Base-by-base conservation (phyloP, 495 filamentous ascomycete species). In the Podospora pseudocomata region DNA sequence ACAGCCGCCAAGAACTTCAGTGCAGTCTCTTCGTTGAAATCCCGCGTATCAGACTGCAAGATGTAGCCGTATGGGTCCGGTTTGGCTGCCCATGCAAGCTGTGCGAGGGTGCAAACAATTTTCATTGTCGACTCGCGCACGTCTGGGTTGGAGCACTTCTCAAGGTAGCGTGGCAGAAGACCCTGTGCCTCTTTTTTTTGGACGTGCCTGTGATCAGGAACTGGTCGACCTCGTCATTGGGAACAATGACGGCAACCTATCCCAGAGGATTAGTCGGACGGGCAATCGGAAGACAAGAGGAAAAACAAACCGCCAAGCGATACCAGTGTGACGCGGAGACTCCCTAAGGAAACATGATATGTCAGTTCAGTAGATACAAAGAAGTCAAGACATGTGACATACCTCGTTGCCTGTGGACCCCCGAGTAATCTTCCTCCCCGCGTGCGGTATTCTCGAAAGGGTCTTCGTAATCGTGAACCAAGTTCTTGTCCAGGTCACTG, bases 321-420 rank as follows among this genome's bases (percentile, higher is more conserved):
- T 79, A 84, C 66, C 74, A 74, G 34, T 80, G 80, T 32, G 72
- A 79, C 23, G 72, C 63, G 18, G 60, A 34, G n/a, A 71, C 66
- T 32, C 73, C 70, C 71, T 75, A 27, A 4, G 67, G 71, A 23
- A 2, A 23, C 23, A 30, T 18, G 30, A 32, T 3, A 16, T 5
- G 15, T n/a, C 2, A 56, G 53, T 61, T 59, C 26, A 30, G 67
- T 72, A 57, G 69, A 28, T 44, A 57, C 11, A 67, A 4, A 9
- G 54, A 18, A 7, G 6, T 1, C 5, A 18, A 23, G 54, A 23
- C 23, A 2, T n/a, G 5, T 57, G 9, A 5, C 57, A 13, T 67
- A 67, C 70, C 19, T 61, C 81, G 66, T 82, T 81, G 16, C 80
- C 80, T 11, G 75, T 80, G 58, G 68, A 83, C 7, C 74, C 76